Conservation (phyloP, 2,329 filamentous ascomycete genomes). For the Phialophora chinensis region DNA sequence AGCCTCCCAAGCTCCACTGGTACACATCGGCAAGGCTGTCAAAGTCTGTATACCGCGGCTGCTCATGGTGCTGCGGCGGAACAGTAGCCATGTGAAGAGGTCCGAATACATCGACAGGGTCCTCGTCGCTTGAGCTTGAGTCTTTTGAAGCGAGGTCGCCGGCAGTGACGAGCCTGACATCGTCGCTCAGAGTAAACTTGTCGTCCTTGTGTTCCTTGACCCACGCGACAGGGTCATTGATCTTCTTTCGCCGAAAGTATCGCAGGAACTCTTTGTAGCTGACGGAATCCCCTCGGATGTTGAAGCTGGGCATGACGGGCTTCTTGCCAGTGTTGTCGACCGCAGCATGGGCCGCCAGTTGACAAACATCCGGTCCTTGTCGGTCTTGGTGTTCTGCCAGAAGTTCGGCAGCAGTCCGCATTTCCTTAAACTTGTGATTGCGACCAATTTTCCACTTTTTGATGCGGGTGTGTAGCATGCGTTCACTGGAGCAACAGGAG, state of each 20-base stretch:
- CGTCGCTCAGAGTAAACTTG: constrained; percentile 7
- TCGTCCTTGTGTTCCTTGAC: constrained; percentile 9
- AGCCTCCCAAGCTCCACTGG: background rate
- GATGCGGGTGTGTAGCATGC: constrained; percentile 28
- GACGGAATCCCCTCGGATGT: constrained; percentile 23
- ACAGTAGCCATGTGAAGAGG: background rate
- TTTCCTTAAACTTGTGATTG: constrained; percentile 25
- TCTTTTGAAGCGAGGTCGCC: constrained; percentile 5
- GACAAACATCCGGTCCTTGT: background rate
- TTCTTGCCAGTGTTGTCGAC: background rate
- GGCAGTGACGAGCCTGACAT: constrained; percentile 19
- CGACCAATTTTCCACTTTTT: constrained; percentile 23
- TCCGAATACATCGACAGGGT: background rate
- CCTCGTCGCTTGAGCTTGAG: constrained; percentile 14
- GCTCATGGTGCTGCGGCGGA: background rate
- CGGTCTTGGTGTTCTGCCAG: constrained; percentile 13
- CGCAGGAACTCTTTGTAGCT: constrained; percentile 22
- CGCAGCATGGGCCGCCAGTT: background rate
- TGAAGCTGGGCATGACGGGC: constrained; percentile 8
- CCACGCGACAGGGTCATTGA: constrained; percentile 24
- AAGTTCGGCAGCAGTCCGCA: constrained; percentile 21
- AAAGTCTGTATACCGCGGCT: background rate
- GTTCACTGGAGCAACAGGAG: constrained; percentile 13
- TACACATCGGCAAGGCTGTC: background rate
- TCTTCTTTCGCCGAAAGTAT: constrained; percentile 27